Evolutionary conservation across 352 stramenopile genomes (phyloP), one percentile per base, ranked within the genome.

Genomic region (Phytophthora syringae): DNA sequence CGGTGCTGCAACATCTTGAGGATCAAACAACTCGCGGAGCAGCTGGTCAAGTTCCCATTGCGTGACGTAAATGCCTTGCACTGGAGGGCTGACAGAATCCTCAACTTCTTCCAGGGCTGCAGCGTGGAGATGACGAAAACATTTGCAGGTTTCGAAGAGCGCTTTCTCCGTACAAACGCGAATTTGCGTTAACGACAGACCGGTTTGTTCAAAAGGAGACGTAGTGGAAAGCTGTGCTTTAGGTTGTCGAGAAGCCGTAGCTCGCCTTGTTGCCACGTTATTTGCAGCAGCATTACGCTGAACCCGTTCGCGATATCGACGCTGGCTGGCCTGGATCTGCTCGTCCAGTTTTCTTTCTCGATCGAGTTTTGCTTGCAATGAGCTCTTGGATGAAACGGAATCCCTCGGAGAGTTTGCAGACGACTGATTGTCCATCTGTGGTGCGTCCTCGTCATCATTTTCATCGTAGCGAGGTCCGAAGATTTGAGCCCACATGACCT

Each of bases 381-480:
- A 72, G 28, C 48, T 72, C 28, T 51, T 68, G 0, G 79, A 56
- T 6, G 65, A 72, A 10, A 60, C 34, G 5, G 50, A 48, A 22
- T n/a, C 32, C 18, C 43, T 58, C 15, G 18, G 39, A 32, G 32
- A 56, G 27, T 36, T 27, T n/a, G 28, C 36, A 34, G 49, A 40
- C 7, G 45, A 49, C 51, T 66, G 39, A 18, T 20, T 58, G 22
- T 52, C 48, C 24, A 48, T 22, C 12, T 49, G 42, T 22, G 22
- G 18, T 13, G 18, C 24, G 18, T 28, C 32, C 24, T 49, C 47
- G 32, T 63, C 51, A 4, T 67, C 52, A 1, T 71, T 67, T 15
- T 88, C 72, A 53, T 88, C 82, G 48, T 83, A 90, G 5, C 74
- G 72, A 28, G 79, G 75, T 0, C 79, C 78, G 58, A 92, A 92